Base-by-base conservation (phyloP, 2,329 filamentous ascomycete species). In the Cercospora sesami region DNA sequence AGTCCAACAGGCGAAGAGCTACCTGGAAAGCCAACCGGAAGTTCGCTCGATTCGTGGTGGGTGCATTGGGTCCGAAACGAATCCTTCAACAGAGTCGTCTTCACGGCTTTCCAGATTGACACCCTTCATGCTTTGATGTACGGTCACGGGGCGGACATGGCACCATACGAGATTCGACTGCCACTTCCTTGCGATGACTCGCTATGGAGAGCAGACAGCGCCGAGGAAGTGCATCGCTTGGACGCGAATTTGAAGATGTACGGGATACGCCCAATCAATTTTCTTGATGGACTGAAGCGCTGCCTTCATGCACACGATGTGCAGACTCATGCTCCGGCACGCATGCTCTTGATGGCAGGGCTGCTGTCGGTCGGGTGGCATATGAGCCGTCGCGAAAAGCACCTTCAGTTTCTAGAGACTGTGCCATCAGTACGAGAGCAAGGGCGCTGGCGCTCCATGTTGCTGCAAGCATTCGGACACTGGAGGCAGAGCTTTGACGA, bases 71-170 rank as follows among this genome's bases (percentile, higher is more conserved):
- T 96, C 72, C 92, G 90, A 10, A 94, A 93, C 61, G 94, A 98
- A 78, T 90, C 93, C 1, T 97, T 93, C 1, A 86, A 92, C 28
- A 87, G 94, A 66, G 92, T 91, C 4, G 94, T 93, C 0, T 97
- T 97, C 81, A 92, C 91, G 0, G 94, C 94, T 0, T 97, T 97
- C 75, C 88, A 97, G 45, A 90, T 97, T 73, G 94, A 98, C 78
- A 96, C 93, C 6, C 93, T 93, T 1, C 94, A 98, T 78, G 93
- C 93, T 1, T 95, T 92, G 28, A 97, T 97, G 92, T 97, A 97
- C 79, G 94, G 94, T 0, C 94, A 97, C 79, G 95, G 66, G 30
- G 70, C 68, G 28, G 93, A 96, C 55, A 97, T 97, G 93, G 93
- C 96, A 26, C 93, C 5, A 4, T 93, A 97, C 75, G 94, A 97